phyloP scores from a whole-genome alignment of 257 asterid species.

The Fraxinus excelsior region DNA sequence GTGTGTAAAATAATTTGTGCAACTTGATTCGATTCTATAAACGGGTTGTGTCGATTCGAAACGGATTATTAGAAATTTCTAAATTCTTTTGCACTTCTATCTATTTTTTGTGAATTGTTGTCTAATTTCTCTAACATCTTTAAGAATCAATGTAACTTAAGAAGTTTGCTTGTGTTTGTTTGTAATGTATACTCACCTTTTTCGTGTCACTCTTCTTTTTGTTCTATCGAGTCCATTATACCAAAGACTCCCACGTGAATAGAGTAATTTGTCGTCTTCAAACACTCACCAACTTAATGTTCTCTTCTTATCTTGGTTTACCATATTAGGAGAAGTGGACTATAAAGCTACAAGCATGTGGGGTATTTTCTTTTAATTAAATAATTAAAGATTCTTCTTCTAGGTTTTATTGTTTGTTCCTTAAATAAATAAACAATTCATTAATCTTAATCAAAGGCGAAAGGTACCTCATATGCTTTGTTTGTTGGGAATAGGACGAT shows the following conservation, averaged over 20 bases:
- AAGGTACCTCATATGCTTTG: conserved; percentile 5
- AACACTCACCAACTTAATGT: background rate
- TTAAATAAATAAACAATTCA: background rate
- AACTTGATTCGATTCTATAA: background rate
- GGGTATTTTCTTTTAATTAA: background rate
- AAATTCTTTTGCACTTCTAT: too few species aligned
- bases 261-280: background rate
- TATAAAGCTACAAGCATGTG: background rate
- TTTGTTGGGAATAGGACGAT: conserved; percentile 8
- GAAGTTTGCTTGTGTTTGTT: background rate
- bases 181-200: background rate
- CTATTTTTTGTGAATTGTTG: too few species aligned
- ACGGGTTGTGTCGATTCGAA: background rate
- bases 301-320: background rate
- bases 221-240: background rate
- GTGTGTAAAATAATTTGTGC: background rate
- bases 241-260: background rate
- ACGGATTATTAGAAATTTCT: background rate
- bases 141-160: background rate
- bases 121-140: too few species aligned
- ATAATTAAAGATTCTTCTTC: background rate
- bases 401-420: background rate
- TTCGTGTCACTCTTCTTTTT: background rate
- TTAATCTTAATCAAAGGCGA: background rate
- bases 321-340: background rate